Conservation (phyloP, 176 grass and related monocot species). For the Eragrostis nindensis region DNA sequence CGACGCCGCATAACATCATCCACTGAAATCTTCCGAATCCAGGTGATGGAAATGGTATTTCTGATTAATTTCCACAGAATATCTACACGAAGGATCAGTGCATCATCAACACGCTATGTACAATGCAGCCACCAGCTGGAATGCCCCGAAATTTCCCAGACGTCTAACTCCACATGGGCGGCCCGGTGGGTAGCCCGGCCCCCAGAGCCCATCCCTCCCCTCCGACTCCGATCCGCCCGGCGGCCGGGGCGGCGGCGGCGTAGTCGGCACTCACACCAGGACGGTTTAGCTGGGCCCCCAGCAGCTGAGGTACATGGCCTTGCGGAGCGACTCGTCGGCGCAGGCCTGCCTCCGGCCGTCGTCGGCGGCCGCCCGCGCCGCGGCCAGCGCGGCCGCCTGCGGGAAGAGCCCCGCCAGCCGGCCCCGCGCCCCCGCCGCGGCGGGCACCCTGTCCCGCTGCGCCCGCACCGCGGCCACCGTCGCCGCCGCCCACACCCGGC, state of each 20-base stretch:
- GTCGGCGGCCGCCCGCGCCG: conserved; percentile 47
- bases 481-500: conserved; percentile 52
- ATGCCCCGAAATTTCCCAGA: no score
- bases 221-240: no score
- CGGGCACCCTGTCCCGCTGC: conserved; percentile 49
- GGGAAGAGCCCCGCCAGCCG: conserved; percentile 42
- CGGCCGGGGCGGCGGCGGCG: no score
- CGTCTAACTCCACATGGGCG: no score
- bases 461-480: conserved; percentile 52
- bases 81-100: conserved; percentile 21
- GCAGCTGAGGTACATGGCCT: conserved; percentile 76
- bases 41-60: background rate
- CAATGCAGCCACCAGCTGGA: no score
- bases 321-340: conserved; percentile 74
- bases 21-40: no score
- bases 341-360: conserved; percentile 48
- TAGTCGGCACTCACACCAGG: no score
- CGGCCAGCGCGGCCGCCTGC: conserved; percentile 30
- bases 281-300: conserved; percentile 78
- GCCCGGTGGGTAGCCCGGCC: no score
- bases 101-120: background rate
- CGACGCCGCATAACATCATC: no score
- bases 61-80: background rate
- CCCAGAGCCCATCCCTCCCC: no score
- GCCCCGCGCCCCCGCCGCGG: conserved; percentile 26